These are phyloP conservation scores for Pseudozyma tsukubaensis DNA, from an alignment of 1,284 basidiomycete genomes.

Conservation along the genomic window DNA sequence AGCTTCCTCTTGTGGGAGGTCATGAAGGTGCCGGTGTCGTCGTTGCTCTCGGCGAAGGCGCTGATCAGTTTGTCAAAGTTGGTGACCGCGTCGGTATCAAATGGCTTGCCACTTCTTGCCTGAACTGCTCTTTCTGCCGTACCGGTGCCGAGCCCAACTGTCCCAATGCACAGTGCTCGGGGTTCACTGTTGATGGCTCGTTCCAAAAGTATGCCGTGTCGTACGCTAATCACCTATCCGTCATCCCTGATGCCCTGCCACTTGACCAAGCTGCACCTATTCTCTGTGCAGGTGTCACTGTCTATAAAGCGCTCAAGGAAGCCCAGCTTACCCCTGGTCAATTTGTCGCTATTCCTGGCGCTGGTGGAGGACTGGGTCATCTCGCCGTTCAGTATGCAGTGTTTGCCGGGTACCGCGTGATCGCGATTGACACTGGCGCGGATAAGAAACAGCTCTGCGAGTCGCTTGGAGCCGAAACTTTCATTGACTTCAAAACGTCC, in stretches of 20 bases:
- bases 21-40: constrained; percentile 78
- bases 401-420: constrained; percentile 74
- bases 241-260: constrained; percentile 70
- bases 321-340: constrained; percentile 77
- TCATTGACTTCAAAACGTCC: constrained; percentile 79
- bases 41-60: constrained; percentile 81
- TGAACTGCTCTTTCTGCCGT: constrained; percentile 80
- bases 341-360: constrained; percentile 83
- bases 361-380: constrained; percentile 75
- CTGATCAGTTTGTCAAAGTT: constrained; percentile 73
- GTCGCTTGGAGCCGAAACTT: constrained; percentile 80
- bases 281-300: constrained; percentile 80
- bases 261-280: constrained; percentile 82
- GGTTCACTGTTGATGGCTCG: constrained; percentile 81
- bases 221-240: constrained; percentile 77
- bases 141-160: constrained; percentile 76
- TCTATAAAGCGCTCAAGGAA: constrained; percentile 86
- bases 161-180: constrained; percentile 43
- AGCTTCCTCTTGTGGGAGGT: constrained; percentile 82
- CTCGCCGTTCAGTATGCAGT: constrained; percentile 60
- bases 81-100: constrained; percentile 90
- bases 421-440: constrained; percentile 82
- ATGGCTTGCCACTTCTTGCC: constrained; percentile 73
- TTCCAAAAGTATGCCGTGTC: constrained; percentile 79
- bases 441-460: constrained; percentile 79